Conservation (phyloP, 2,329 filamentous ascomycete genomes). For the Clathrospora elynae region DNA sequence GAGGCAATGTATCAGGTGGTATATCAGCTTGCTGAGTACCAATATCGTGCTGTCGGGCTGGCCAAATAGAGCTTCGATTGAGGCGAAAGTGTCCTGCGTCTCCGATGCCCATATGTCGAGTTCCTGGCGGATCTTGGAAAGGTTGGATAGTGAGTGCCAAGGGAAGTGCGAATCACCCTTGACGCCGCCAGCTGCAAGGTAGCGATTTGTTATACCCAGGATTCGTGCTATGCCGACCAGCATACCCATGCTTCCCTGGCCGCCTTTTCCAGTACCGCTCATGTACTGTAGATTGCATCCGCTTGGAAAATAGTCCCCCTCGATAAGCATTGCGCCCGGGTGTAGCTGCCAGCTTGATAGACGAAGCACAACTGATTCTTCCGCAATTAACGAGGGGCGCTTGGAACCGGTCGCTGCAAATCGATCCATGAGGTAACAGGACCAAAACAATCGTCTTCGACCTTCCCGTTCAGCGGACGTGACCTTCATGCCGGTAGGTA, state of each 20-base stretch:
- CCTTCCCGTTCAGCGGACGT: slow-evolving; percentile 74
- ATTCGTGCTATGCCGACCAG: slow-evolving; percentile 84
- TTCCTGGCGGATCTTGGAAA: slow-evolving; percentile 85
- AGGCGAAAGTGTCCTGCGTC: slow-evolving; percentile 78
- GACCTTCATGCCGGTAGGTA: slow-evolving; percentile 66
- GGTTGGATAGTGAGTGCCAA: slow-evolving; percentile 83
- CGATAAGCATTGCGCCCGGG: slow-evolving; percentile 64
- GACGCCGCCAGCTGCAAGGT: slow-evolving; percentile 81
- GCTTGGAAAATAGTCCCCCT: slow-evolving; percentile 81
- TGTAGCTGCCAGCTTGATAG: slow-evolving; percentile 75
- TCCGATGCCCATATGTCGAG: slow-evolving; percentile 84
- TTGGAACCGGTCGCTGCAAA: slow-evolving; percentile 82
- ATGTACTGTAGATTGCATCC: slow-evolving; percentile 78
- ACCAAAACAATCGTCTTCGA: slow-evolving; percentile 83
- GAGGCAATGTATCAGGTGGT: slow-evolving; percentile 84
- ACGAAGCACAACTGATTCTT: slow-evolving; percentile 75
- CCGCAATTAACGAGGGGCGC: slow-evolving; percentile 77
- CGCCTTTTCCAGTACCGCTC: slow-evolving; percentile 69
- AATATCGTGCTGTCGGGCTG: slow-evolving; percentile 78
- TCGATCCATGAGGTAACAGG: slow-evolving; percentile 84
- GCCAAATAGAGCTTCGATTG: slow-evolving; percentile 74
- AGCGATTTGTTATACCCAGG: slow-evolving; percentile 80
- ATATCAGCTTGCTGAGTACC: slow-evolving; percentile 83
- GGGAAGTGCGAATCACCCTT: slow-evolving; percentile 90
- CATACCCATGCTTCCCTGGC: slow-evolving; percentile 77